Evolutionary conservation across 2,329 filamentous ascomycete species (phyloP), one percentile per base, ranked within the genome.

Genomic region (Beauveria sp.): DNA sequence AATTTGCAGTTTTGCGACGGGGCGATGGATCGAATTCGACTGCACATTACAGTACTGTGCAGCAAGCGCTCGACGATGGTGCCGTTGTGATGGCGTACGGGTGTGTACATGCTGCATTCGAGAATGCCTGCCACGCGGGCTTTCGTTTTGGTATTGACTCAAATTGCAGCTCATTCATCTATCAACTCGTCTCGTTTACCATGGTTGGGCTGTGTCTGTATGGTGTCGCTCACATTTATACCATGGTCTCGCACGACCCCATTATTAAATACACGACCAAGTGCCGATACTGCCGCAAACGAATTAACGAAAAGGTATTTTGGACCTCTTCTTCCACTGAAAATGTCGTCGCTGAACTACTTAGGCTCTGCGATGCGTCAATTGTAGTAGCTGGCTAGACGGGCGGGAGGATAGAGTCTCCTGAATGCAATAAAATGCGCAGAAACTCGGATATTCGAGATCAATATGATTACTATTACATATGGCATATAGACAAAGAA

Each of bases 41-140:
- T 4, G 71, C 74, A 20, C 85, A 85, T 3, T 91, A 91, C 73
- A 90, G 88, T 67, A 91, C 89, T 1, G 76, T 89, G 7, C 76
- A 83, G 49, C 85, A 88, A 69, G 89, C 88, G 2, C 80, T 87
- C 64, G 81, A 84, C 5, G 88, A 91, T 66, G 88, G 88, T 1
- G 88, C 88, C 1, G 82, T 91, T 1, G 83, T 91, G 22, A 79
- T 90, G 76, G 86, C 88, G 1, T 91, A 89, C 65, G 88, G 88
- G 80, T 87, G 68, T 55, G 79, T 72, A 4, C 16, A 10, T 34
- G 5, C 18, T 18, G 24, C 40, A 4, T 8, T 46, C 12, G 14
- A 38, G 34, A 5, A 38, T 38, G 34, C 34, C 34, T 38, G 14
- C 12, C 34, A 14, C 5, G 34, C 3, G 12, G 9, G 14, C 28